Conservation (phyloP, 352 stramenopile species). For the Globisporangium echinulatum region DNA sequence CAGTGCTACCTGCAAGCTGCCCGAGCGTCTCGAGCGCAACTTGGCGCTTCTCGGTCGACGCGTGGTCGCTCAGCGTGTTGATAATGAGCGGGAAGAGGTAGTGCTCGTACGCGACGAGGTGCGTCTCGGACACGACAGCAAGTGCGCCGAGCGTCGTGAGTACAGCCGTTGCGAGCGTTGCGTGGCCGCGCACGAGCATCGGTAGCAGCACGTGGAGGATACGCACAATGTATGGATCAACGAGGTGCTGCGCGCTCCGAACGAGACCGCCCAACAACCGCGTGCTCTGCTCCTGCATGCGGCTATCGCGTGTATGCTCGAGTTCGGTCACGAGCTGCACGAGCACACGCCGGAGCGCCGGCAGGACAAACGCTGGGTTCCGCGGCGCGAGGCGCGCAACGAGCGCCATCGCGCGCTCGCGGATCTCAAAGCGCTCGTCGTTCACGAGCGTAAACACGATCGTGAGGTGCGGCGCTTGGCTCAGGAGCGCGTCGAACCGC, state of each 20-base stretch:
- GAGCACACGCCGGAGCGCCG: constrained; percentile 90
- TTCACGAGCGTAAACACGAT: constrained; percentile 94
- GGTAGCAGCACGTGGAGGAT: constrained; percentile 72
- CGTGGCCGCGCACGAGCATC: constrained; percentile 84
- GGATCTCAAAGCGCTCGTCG: constrained; percentile 87
- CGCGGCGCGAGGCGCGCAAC: constrained; percentile 90
- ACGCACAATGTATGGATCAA: constrained; percentile 79
- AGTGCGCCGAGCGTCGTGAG: constrained; percentile 88
- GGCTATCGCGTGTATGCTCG: constrained; percentile 85
- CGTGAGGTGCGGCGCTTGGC: constrained; percentile 89
- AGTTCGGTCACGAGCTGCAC: constrained; percentile 95
- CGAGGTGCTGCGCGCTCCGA: constrained; percentile 74
- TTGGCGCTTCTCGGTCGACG: constrained; percentile 92
- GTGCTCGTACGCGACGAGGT: constrained; percentile 91
- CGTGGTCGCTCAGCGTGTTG: constrained; percentile 94
- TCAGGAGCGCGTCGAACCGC: constrained; percentile 92
- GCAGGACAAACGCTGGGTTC: constrained; percentile 96
- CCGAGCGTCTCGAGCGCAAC: constrained; percentile 95
- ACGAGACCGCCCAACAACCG: constrained; percentile 83
- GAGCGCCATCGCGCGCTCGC: constrained; percentile 88
- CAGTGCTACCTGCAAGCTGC: constrained; percentile 91
- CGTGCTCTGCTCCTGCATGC: constrained; percentile 87
- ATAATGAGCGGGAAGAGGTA: constrained; percentile 96
- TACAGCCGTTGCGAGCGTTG: constrained; percentile 71
- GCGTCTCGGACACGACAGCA: constrained; percentile 83